A percentile compares a stretch with the other conserved stretches of the same genome.
Conservation (phyloP, 768 basidiomycete genomes). For the Phallus indusiatus region DNA sequence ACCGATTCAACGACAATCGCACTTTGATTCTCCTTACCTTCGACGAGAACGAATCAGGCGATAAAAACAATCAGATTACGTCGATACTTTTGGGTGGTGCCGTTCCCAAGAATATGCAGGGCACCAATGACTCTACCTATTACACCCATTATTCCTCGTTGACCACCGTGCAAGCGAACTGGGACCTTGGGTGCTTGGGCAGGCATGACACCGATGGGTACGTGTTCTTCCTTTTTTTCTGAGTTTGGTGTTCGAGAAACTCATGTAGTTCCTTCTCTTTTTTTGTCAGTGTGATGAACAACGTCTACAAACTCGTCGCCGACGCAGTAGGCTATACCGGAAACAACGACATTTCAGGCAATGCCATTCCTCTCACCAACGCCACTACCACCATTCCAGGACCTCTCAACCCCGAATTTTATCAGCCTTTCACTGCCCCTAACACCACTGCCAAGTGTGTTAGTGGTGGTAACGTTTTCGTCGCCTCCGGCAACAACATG, state of each 20-base stretch:
- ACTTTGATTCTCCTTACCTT: slow-evolving; percentile 54
- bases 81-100: slow-evolving; percentile 36
- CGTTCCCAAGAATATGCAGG: slow-evolving; percentile 31
- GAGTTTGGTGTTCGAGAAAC: slow-evolving; percentile 2
- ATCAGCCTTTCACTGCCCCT: slow-evolving; percentile 38
- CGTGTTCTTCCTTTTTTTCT: neutral
- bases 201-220: slow-evolving; percentile 45
- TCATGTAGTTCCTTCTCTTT: slow-evolving; percentile 1
- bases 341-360: slow-evolving; percentile 19
- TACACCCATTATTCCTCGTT: slow-evolving; percentile 55
- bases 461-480: slow-evolving; percentile 33
- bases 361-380: slow-evolving; percentile 29
- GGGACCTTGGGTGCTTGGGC: slow-evolving; percentile 51
- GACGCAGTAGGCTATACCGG: slow-evolving; percentile 35
- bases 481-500: slow-evolving; percentile 25
- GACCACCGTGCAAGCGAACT: slow-evolving; percentile 50
- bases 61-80: slow-evolving; percentile 38
- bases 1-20: slow-evolving; percentile 40
- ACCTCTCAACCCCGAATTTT: slow-evolving; percentile 29
- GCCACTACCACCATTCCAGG: slow-evolving; percentile 33
- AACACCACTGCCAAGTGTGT: slow-evolving; percentile 29
- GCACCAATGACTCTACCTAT: slow-evolving; percentile 41
- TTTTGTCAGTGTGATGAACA: slow-evolving; percentile 9
- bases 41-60: slow-evolving; percentile 40
- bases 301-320: slow-evolving; percentile 39